Conservation (phyloP, 441 rosid genomes). For the Theobroma grandiflorum region DNA sequence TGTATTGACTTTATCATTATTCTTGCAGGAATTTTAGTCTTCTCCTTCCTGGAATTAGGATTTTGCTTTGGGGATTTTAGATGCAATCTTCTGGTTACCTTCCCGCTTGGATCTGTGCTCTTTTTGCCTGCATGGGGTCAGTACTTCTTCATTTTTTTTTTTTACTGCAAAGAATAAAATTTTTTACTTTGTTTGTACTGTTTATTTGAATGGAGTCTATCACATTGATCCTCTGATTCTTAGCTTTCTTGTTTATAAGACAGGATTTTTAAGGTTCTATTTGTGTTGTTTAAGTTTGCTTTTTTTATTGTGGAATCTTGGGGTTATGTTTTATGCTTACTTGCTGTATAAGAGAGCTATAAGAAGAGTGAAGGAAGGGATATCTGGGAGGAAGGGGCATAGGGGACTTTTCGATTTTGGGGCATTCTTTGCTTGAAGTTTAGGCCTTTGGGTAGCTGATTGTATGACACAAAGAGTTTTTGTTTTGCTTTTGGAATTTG, state of each 20-base stretch:
- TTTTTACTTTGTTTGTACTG: neutral
- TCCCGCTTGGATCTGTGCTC: slow-evolving; percentile 64
- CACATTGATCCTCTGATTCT: neutral
- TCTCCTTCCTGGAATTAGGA: slow-evolving; percentile 50
- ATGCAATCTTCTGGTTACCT: slow-evolving; percentile 61
- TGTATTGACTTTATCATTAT: slow-evolving; percentile 11
- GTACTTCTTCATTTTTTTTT: slow-evolving; percentile 38
- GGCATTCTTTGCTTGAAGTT: slow-evolving; percentile 51
- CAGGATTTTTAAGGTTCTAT: neutral
- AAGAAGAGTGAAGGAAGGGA: slow-evolving; percentile 33
- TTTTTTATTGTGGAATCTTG: slow-evolving; percentile 46
- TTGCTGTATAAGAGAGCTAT: slow-evolving; percentile 51
- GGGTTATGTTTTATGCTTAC: slow-evolving; percentile 40
- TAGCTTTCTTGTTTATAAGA: neutral
- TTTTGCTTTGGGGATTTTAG: slow-evolving; percentile 52
- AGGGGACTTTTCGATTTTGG: slow-evolving; percentile 29
- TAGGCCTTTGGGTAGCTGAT: slow-evolving; percentile 29
- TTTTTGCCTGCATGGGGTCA: slow-evolving; percentile 77
- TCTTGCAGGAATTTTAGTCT: slow-evolving; percentile 54
- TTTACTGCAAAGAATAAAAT: neutral
- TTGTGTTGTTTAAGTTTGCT: slow-evolving; percentile 24
- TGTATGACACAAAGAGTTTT: slow-evolving; percentile 28
- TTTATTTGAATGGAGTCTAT: neutral
- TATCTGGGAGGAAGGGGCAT: neutral
- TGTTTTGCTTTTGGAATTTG: slow-evolving; percentile 33